Conservation (phyloP, 2,329 filamentous ascomycete genomes). For the Colletotrichum abscissum region DNA sequence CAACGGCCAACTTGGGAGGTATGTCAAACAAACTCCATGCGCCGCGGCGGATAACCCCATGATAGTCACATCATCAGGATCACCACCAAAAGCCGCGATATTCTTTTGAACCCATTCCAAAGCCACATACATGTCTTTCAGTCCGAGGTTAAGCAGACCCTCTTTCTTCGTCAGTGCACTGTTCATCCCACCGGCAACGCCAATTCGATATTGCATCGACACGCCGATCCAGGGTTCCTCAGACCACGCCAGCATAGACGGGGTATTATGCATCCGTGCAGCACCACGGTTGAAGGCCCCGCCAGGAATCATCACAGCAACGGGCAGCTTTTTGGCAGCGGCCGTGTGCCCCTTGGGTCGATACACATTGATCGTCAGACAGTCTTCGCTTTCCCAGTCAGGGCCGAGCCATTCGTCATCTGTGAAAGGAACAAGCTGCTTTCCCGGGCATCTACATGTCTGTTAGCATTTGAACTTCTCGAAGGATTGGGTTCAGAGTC, state of each 20-base stretch:
- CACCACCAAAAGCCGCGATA: conserved; percentile 61
- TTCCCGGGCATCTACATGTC: conserved; percentile 42
- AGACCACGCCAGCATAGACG: conserved; percentile 59
- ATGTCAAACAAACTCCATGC: conserved; percentile 38
- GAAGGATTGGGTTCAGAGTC: background rate
- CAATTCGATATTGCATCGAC: conserved; percentile 59
- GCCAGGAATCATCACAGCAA: conserved; percentile 61
- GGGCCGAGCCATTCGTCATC: conserved; percentile 44
- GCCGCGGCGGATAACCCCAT: conserved; percentile 56
- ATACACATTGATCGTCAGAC: conserved; percentile 64
- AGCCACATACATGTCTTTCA: conserved; percentile 60
- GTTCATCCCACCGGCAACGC: conserved; percentile 69
- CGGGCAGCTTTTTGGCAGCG: conserved; percentile 48
- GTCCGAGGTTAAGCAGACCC: conserved; percentile 64
- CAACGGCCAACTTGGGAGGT: background rate
- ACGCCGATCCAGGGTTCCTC: conserved; percentile 59
- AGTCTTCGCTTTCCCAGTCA: conserved; percentile 58
- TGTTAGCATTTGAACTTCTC: background rate
- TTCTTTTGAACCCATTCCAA: conserved; percentile 64
- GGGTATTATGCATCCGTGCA: conserved; percentile 52
- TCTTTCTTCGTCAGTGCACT: conserved; percentile 61
- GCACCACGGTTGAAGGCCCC: conserved; percentile 47
- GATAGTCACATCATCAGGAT: conserved; percentile 58
- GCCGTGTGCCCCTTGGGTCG: conserved; percentile 47
- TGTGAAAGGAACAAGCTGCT: conserved; percentile 44